Evolutionary conservation across 1,139 yeast genomes (phyloP).

Genomic region (Kodamaea ohmeri): DNA sequence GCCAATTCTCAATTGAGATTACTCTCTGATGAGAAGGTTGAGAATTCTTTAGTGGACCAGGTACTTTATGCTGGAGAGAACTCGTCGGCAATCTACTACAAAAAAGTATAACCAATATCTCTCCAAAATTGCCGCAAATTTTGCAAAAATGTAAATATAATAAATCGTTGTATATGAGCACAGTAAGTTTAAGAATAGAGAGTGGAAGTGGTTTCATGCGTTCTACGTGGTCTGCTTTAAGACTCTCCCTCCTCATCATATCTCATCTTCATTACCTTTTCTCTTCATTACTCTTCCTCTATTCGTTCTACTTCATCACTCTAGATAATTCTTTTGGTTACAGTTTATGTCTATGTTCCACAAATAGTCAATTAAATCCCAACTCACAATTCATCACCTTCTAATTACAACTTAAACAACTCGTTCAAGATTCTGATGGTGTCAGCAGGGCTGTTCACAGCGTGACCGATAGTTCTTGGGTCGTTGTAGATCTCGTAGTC

Average conservation of each 20-base stretch:
- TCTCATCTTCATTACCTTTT: neutral
- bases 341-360: too few relatives aligned
- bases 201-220: too few relatives aligned
- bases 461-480: conserved; percentile 90
- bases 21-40: conserved; percentile 23
- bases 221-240: too few relatives aligned
- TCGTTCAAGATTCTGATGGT: conserved; percentile 84
- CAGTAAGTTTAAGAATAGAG: neutral
- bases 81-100: conserved; percentile 64
- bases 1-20: conserved; percentile 50
- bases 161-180: neutral
- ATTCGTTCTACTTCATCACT: neutral
- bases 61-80: conserved; percentile 61
- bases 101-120: conserved; percentile 13
- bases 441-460: conserved; percentile 85
- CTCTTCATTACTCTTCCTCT: neutral
- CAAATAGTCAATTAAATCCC: too few relatives aligned
- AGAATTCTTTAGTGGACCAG: conserved; percentile 43
- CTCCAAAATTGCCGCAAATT: neutral
- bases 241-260: neutral
- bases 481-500: conserved; percentile 95
- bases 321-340: too few relatives aligned
- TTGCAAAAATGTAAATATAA: conserved; percentile 4
- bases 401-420: conserved; percentile 50
- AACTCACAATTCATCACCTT: too few relatives aligned